Evolutionary conservation across 192 early-diverging fungal species (phyloP), one percentile per base, ranked within the genome.

Genomic region (Entophlyctis luteolus): DNA sequence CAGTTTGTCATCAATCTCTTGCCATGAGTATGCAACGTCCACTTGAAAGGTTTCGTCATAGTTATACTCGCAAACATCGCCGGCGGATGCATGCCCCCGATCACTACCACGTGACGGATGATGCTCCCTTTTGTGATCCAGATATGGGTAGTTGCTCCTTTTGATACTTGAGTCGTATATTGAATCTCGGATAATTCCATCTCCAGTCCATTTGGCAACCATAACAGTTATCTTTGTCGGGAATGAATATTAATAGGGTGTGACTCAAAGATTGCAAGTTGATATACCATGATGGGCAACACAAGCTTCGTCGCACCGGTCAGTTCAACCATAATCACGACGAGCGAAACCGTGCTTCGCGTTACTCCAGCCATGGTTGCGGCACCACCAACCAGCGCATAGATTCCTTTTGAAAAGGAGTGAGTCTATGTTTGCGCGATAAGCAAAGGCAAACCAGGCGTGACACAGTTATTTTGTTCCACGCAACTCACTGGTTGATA

Each of bases 301-400:
- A 89, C 82, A 65, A 94, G 94, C 33, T 89, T 90, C 32, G 95
- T 74, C 3, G 93, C 89, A 18, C 92, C 92, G 0, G 94, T 96
- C 47, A 96, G 75, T 68, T 96, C 94, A 72, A 94, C 93, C 92
- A 94, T 94, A 65, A 94, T 93, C 3, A 96, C 92, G 0, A 92
- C 90, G 22, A 94, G 77, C 25, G 89, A 89, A 2, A 92, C 87
- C 72, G 90, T 90, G 48, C 86, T 86, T 73, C 88, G 89, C 79
- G 90, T 91, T 16, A 92, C 88, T 2, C 90, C 90, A 57, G 81
- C 84, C 58, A 95, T 68, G 5, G 88, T 83, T 2, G 93, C 93
- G 0, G 92, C 93, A 1, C 92, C 91, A 23, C 94, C 94, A 48
- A 95, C 75, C 50, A 95, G 89, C 34, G 94, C 94, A 73, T 96